Base-by-base conservation (phyloP, 1,284 basidiomycete genomes). In the Microbotryum scabiosae region DNA sequence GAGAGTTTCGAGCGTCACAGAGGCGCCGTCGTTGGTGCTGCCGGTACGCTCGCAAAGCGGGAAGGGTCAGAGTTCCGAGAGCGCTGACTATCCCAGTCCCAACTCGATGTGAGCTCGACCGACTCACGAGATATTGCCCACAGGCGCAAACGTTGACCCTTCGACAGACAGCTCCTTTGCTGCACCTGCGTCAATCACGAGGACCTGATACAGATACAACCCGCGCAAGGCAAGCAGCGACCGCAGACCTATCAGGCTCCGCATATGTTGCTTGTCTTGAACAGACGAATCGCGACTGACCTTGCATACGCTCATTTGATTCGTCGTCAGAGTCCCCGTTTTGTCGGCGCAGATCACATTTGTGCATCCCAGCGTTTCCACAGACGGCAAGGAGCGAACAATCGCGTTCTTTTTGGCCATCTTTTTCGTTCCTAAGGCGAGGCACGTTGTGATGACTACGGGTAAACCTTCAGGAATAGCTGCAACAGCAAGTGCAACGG, bases 321-420 rank as follows among this genome's bases (percentile, higher is more conserved):
- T 96, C 18, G 90, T 96, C 5, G 92, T 96, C 68, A 97, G 75
- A 20, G 92, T 96, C 53, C 91, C 92, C 21, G 92, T 97, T 80
- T 97, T 97, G 79, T 97, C 92, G 8, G 90, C 93, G 75, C 92
- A 97, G 69, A 97, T 96, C 54, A 96, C 90, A 73, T 93, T 94
- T 53, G 90, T 93, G 78, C 90, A 92, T 2, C 93, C 92, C 2
- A 97, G 80, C 30, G 93, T 96, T 78, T 97, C 93, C 14, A 97
- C 92, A 67, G 87, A 90, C n/a, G 92, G 92, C 65, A 97, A 79
- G 75, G 94, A 91, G 70, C 91, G 80, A 52, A 97, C 93, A 69
- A 97, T 97, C 6, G 92, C 93, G 64, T 94, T 94, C 77, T 91
- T 88, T 79, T 93, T 88, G 1, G 93, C 91, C 93, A 97, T 97